A percentile compares a stretch with the other conserved stretches of the same genome.
These are phyloP conservation scores for Backusella psychrophila DNA, from an alignment of 192 early-diverging fungal species.

Conservation along the genomic window DNA sequence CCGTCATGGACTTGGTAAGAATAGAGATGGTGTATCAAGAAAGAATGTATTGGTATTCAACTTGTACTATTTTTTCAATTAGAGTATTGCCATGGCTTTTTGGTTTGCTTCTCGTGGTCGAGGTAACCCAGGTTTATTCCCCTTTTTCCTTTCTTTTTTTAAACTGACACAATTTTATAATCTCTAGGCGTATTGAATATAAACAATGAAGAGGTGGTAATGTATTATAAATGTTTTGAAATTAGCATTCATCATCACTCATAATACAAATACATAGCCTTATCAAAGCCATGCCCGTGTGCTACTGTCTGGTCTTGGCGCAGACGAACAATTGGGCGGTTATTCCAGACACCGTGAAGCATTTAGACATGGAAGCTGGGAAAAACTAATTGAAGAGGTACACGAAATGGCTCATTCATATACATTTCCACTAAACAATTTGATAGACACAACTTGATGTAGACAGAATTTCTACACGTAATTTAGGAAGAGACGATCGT, in stretches of 20 bases:
- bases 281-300: constrained; percentile 75
- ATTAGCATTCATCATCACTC: not conserved
- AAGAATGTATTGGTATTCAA: not conserved
- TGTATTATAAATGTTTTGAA: not conserved
- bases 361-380: constrained; percentile 64
- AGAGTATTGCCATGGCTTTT: constrained; percentile 95
- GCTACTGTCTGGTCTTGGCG: constrained; percentile 84
- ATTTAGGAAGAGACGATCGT: constrained; percentile 89
- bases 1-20: constrained; percentile 88
- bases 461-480: constrained; percentile 79
- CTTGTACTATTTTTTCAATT: constrained; percentile 10
- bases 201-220: not conserved
- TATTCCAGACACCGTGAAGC: constrained; percentile 84
- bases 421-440: no score
- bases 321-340: constrained; percentile 93
- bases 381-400: constrained; percentile 63
- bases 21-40: not conserved
- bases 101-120: constrained; percentile 92
- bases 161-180: not conserved
- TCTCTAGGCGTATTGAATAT: not conserved
- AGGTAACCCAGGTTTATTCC: constrained; percentile 34
- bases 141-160: not conserved
- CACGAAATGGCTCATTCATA: no score
- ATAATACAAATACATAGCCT: not conserved
- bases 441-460: constrained; percentile 77